phyloP scores from a whole-genome alignment of 345 rosid species.

The Carallia pectinifolia region DNA sequence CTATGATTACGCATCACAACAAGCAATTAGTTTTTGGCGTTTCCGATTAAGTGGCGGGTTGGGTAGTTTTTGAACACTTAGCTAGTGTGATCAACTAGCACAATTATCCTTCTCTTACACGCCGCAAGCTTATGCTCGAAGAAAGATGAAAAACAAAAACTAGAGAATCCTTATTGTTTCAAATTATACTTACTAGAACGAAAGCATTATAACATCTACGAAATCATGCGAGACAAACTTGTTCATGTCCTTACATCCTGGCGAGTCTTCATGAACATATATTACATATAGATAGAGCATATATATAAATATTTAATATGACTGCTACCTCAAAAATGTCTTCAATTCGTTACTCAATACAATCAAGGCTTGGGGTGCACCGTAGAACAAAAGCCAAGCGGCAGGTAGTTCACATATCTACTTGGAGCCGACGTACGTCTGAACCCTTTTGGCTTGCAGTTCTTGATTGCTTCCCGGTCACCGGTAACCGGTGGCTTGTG shows the following conservation, averaged over 20 bases:
- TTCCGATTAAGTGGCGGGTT: too few relatives aligned
- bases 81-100: too few relatives aligned
- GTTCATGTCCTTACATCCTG: not conserved
- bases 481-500: conserved; percentile 33
- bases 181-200: not conserved
- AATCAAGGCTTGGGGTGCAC: conserved; percentile 9
- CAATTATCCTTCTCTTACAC: too few relatives aligned
- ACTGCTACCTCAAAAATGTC: too few relatives aligned
- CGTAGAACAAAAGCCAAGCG: conserved; percentile 55
- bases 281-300: too few relatives aligned
- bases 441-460: conserved; percentile 81
- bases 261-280: not conserved
- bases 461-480: conserved; percentile 40
- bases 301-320: too few relatives aligned
- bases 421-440: conserved; percentile 80
- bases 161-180: not conserved
- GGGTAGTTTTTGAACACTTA: too few relatives aligned
- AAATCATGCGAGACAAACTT: conserved; percentile 5
- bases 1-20: too few relatives aligned
- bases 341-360: not conserved
- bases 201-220: not conserved
- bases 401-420: conserved; percentile 68
- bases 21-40: too few relatives aligned
- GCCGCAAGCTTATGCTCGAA: too few relatives aligned
- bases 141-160: too few relatives aligned